These are phyloP conservation scores for Aspergillus sp. DNA, from an alignment of 2,329 filamentous ascomycete species.

Conservation along the genomic window DNA sequence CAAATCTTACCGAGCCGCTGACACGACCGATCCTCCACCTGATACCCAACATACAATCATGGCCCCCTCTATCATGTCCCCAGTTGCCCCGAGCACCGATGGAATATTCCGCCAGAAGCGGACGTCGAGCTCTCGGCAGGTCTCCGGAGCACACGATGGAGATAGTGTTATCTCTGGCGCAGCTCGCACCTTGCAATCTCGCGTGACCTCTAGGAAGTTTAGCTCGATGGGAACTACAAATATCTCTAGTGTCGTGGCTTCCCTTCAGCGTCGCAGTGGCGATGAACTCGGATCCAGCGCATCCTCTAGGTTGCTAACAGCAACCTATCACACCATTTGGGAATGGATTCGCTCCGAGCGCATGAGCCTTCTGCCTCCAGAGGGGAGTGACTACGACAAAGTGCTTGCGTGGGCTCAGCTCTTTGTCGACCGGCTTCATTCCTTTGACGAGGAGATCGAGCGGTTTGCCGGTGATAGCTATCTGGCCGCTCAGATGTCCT, in stretches of 20 bases:
- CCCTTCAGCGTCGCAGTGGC: slow-evolving; percentile 15
- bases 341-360: slow-evolving; percentile 43
- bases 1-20: too few relatives aligned
- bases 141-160: slow-evolving; percentile 10
- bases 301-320: slow-evolving; percentile 12
- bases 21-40: too few relatives aligned
- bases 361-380: slow-evolving; percentile 39
- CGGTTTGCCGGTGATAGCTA: slow-evolving; percentile 39
- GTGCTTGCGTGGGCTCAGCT: slow-evolving; percentile 42
- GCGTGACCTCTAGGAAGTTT: slow-evolving; percentile 11
- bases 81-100: neutral
- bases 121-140: slow-evolving; percentile 1
- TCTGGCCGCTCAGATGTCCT: slow-evolving; percentile 50
- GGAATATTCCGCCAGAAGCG: slow-evolving; percentile 3
- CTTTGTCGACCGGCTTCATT: slow-evolving; percentile 39
- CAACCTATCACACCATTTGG: slow-evolving; percentile 13
- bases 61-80: slow-evolving; percentile 2
- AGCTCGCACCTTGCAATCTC: neutral
- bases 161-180: slow-evolving; percentile 9
- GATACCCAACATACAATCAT: too few relatives aligned
- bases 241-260: slow-evolving; percentile 15
- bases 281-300: slow-evolving; percentile 13
- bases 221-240: slow-evolving; percentile 11
- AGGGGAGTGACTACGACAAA: slow-evolving; percentile 44
- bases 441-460: slow-evolving; percentile 37